Conservation (phyloP, 441 rosid species). For the Eutrema salsugineum region DNA sequence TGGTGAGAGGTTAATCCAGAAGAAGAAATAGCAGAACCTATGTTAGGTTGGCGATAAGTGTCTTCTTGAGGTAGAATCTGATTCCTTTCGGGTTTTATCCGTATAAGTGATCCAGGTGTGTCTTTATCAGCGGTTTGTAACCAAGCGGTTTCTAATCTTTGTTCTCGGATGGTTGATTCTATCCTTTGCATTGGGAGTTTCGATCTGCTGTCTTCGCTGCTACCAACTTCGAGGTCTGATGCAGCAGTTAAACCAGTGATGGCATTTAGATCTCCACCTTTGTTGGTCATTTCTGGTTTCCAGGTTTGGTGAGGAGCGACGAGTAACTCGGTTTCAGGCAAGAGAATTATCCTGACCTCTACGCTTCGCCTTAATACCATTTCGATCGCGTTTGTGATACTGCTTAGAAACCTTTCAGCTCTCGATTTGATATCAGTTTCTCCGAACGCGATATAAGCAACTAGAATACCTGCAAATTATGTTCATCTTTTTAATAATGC, state of each 20-base stretch:
- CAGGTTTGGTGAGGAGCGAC: constrained; percentile 27
- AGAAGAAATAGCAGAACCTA: constrained; percentile 49
- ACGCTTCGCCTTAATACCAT: constrained; percentile 73
- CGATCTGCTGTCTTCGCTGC: constrained; percentile 41
- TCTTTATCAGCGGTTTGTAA: constrained; percentile 88
- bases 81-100: constrained; percentile 83
- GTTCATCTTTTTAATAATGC: not conserved
- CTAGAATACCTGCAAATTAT: constrained; percentile 65
- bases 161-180: constrained; percentile 94
- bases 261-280: constrained; percentile 35
- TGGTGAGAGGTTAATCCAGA: constrained; percentile 56
- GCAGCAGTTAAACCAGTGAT: constrained; percentile 35
- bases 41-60: constrained; percentile 43
- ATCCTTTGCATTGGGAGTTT: constrained; percentile 81
- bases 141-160: constrained; percentile 95
- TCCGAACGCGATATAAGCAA: constrained; percentile 73
- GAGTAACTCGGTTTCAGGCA: constrained; percentile 46
- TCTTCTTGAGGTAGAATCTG: constrained; percentile 90
- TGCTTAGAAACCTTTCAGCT: constrained; percentile 92
- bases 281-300: constrained; percentile 30
- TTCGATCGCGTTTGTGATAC: constrained; percentile 92
- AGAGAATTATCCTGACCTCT: constrained; percentile 76
- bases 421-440: constrained; percentile 70
- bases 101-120: constrained; percentile 54
- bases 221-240: constrained; percentile 34